Percentiles rank a stretch among this genome's conserved stretches.
Conservation (phyloP, 352 stramenopile species). For the Phytophthora ohioensis region DNA sequence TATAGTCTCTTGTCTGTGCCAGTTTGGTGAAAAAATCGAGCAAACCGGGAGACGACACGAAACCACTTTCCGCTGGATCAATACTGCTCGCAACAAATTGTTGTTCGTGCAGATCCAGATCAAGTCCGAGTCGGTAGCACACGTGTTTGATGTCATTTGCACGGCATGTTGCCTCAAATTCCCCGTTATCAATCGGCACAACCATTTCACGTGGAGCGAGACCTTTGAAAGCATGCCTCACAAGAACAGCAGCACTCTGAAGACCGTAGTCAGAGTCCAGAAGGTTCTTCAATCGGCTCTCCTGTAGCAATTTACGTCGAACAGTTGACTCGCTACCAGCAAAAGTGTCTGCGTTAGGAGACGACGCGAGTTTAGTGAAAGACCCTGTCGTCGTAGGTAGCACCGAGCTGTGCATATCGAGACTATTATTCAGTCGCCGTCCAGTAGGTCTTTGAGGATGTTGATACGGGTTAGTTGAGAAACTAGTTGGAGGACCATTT, state of each 20-base stretch:
- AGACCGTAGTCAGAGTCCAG: slow-evolving; percentile 58
- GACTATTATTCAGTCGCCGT: slow-evolving; percentile 47
- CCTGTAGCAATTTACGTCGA: slow-evolving; percentile 64
- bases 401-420: slow-evolving; percentile 39
- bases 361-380: slow-evolving; percentile 20
- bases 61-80: slow-evolving; percentile 60
- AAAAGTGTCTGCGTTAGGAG: slow-evolving; percentile 11
- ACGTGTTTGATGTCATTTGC: slow-evolving; percentile 75
- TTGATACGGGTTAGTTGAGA: slow-evolving; percentile 42
- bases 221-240: slow-evolving; percentile 81
- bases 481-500: slow-evolving; percentile 25
- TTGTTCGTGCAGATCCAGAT: slow-evolving; percentile 72
- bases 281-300: slow-evolving; percentile 66
- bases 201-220: slow-evolving; percentile 70
- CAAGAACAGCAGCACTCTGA: slow-evolving; percentile 71
- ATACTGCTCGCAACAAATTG: slow-evolving; percentile 60
- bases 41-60: slow-evolving; percentile 68
- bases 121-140: slow-evolving; percentile 72
- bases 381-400: slow-evolving; percentile 31
- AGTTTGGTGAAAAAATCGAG: slow-evolving; percentile 70
- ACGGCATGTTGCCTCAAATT: slow-evolving; percentile 75
- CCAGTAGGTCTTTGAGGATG: slow-evolving; percentile 51
- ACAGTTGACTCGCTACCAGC: slow-evolving; percentile 31
- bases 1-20: slow-evolving; percentile 19
- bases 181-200: slow-evolving; percentile 69